Evolutionary conservation across 2,329 filamentous ascomycete species (phyloP).

Genomic region (Didymella arachidicola): DNA sequence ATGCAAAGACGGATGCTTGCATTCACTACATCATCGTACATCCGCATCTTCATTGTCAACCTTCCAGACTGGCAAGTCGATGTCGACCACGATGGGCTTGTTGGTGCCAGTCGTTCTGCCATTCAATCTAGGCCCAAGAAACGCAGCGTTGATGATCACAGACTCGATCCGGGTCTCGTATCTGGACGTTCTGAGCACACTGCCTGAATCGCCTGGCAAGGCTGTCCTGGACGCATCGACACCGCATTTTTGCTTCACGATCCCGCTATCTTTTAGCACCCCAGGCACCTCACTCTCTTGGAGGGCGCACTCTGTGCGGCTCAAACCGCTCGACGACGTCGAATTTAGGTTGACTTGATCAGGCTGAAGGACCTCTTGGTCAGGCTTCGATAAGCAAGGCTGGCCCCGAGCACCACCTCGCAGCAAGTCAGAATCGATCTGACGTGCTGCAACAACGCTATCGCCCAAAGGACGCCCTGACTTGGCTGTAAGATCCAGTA

Average conservation of each 20-base stretch:
- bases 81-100: conserved; percentile 83
- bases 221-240: conserved; percentile 35
- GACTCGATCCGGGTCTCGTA: conserved; percentile 66
- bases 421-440: conserved; percentile 27
- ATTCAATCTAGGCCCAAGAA: conserved; percentile 70
- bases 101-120: conserved; percentile 69
- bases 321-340: conserved; percentile 23
- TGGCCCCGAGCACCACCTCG: conserved; percentile 26
- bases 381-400: conserved; percentile 23
- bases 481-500: conserved; percentile 66
- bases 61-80: conserved; percentile 71
- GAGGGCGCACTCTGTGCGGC: conserved; percentile 28
- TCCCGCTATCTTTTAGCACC: conserved; percentile 29
- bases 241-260: conserved; percentile 32
- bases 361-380: conserved; percentile 29
- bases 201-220: conserved; percentile 15
- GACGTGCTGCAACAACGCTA: conserved; percentile 38
- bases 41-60: conserved; percentile 1
- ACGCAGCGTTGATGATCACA: conserved; percentile 80
- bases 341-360: conserved; percentile 30
- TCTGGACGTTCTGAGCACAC: conserved; percentile 15
- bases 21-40: conserved; percentile 27
- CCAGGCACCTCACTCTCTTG: conserved; percentile 33
- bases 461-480: conserved; percentile 40
- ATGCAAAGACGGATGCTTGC: conserved; percentile 24